phyloP scores from a whole-genome alignment of 768 basidiomycete species.

The Agaricus subrufescens region DNA sequence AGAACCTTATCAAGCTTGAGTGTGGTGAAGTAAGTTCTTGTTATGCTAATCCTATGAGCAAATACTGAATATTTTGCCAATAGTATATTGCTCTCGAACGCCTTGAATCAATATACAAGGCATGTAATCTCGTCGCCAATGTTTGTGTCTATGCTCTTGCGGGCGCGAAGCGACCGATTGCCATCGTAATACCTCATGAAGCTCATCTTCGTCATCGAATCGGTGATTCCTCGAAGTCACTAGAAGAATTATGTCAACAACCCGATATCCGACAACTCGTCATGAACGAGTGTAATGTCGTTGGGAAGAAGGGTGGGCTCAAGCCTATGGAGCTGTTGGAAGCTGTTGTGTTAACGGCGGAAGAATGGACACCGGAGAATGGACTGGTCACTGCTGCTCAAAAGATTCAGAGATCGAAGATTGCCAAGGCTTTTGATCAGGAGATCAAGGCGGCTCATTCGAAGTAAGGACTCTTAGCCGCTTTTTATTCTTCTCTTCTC shows the following conservation, averaged over 20 bases:
- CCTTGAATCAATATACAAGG: slow-evolving; percentile 84
- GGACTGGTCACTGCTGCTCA: slow-evolving; percentile 68
- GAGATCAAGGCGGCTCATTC: slow-evolving; percentile 21
- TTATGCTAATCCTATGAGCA: slow-evolving; percentile 5
- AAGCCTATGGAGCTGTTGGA: slow-evolving; percentile 75
- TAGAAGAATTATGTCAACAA: slow-evolving; percentile 55
- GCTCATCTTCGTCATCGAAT: slow-evolving; percentile 60
- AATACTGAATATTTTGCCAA: not conserved
- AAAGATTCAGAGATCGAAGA: slow-evolving; percentile 32
- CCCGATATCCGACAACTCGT: slow-evolving; percentile 53
- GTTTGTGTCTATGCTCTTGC: slow-evolving; percentile 77
- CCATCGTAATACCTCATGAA: slow-evolving; percentile 81
- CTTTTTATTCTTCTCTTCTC: too few relatives aligned
- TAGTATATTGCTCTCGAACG: slow-evolving; percentile 91
- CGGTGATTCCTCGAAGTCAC: slow-evolving; percentile 33
- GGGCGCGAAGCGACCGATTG: slow-evolving; percentile 81
- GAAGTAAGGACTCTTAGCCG: too few relatives aligned
- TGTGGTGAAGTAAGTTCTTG: slow-evolving; percentile 58
- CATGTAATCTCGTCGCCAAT: slow-evolving; percentile 74
- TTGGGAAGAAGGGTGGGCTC: slow-evolving; percentile 85
- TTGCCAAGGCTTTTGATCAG: slow-evolving; percentile 28
- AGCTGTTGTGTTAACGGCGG: slow-evolving; percentile 70
- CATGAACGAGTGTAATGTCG: slow-evolving; percentile 68
- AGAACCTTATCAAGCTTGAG: slow-evolving; percentile 87
- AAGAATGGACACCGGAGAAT: slow-evolving; percentile 91